Percentiles rank a stretch among this genome's conserved stretches.
Evolutionary conservation across 176 grass and related monocot genomes (phyloP).

Genomic region (Panicum miliaceum): DNA sequence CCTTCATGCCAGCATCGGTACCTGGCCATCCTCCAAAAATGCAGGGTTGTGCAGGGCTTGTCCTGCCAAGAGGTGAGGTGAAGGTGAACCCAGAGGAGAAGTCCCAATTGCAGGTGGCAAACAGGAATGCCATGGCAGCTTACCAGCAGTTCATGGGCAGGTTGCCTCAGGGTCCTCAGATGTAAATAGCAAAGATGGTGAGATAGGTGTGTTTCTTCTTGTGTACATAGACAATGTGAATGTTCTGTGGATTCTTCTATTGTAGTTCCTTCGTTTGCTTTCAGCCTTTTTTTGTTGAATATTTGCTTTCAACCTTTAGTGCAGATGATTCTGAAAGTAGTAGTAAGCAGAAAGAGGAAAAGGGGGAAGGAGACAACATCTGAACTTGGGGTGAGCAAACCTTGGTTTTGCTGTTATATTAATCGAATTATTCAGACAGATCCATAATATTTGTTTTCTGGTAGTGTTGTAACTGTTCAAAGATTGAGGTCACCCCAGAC

Average conservation of each 20-base stretch:
- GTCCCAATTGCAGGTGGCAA: slow-evolving; percentile 31
- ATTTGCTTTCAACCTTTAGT: neutral
- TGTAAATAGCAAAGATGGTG: slow-evolving; percentile 60
- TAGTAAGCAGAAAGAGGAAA: slow-evolving; percentile 19
- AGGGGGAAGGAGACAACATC: neutral
- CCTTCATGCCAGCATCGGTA: slow-evolving; percentile 31
- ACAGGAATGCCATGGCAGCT: slow-evolving; percentile 7
- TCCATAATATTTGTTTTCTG: neutral
- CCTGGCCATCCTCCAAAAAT: slow-evolving; percentile 35
- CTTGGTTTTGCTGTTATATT: neutral
- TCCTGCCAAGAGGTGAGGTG: slow-evolving; percentile 52
- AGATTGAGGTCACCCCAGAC: neutral
- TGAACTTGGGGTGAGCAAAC: slow-evolving; percentile 12
- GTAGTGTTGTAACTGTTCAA: neutral
- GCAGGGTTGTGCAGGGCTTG: slow-evolving; percentile 32
- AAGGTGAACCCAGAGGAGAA: slow-evolving; percentile 46
- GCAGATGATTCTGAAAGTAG: neutral
- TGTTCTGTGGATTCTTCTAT: slow-evolving; percentile 18
- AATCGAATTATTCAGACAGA: slow-evolving; percentile 1
- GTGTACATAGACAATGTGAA: slow-evolving; percentile 40
- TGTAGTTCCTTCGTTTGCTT: slow-evolving; percentile 13
- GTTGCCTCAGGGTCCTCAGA: slow-evolving; percentile 58
- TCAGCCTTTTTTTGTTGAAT: neutral
- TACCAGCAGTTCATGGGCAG: slow-evolving; percentile 69
- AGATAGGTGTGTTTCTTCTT: slow-evolving; percentile 24